Base-by-base conservation (phyloP, 148 eudicot species). In the Bassia scoparia region DNA sequence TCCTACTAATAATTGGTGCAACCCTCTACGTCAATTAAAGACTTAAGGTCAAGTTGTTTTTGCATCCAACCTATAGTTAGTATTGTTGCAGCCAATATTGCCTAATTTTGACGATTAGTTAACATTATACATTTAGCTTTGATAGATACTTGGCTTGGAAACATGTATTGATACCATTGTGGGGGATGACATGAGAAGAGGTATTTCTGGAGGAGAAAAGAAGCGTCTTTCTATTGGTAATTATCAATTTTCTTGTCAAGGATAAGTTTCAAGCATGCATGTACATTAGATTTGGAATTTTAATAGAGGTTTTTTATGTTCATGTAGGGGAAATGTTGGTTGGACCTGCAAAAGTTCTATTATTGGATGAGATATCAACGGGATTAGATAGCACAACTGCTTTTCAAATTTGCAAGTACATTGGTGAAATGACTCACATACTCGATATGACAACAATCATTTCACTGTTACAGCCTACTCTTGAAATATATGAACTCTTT, bases 181-280 rank as follows among this genome's bases (percentile, higher is more conserved):
- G 41, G 97, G 97, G 11, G 89, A 92, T 78, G 86, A 88, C 4
- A 89, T 92, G 97, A 89, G 83, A 79, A 79, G 97, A 74, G 97
- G 97, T 17, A 86, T 92, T 34, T 92, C 97, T 29, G 97, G 97
- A 33, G 97, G 97, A 49, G 84, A 92, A 78, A 92, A 89, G 88
- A 90, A 90, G 80, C 96, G 96, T 24, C 75, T 83, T 14, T 88
- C 96, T 24, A 85, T 83, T 59, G 97, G 97, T 92, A 85, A 34
- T 35, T 52, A 13, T 24, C 7, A 6, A 21, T 52, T 7, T 24
- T 41, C 12, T 1, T 41, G 46, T 41, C 12, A 41, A 41, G 46
- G 12, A 41, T 11, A 41, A n/a, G n/a, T 41, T 41, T 2, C 46
- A 4, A 41, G 12, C 46, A 41, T 41, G 12, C 46, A 41, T 41